phyloP scores from a whole-genome alignment of 192 early-diverging fungal genomes.

The Powellomyces hirtus region DNA sequence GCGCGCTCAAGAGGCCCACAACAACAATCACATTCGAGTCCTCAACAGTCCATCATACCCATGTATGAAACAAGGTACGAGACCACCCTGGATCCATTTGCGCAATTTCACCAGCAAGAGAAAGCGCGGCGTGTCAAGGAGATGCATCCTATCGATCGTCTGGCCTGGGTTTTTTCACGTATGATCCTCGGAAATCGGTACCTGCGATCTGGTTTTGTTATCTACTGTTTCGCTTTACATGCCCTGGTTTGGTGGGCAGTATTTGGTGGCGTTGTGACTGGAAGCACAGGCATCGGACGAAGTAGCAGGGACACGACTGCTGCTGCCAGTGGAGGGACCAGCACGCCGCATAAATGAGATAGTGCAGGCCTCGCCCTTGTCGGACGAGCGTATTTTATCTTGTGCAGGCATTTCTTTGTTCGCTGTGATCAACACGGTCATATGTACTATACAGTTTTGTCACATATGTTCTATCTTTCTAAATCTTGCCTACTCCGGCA shows the following conservation, averaged over 20 bases:
- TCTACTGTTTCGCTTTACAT: slow-evolving; percentile 72
- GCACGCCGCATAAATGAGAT: too few species aligned
- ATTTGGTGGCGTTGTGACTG: slow-evolving; percentile 10
- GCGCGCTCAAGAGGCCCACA: neutral
- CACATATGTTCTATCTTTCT: neutral
- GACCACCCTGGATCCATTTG: slow-evolving; percentile 85
- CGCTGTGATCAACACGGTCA: too few species aligned
- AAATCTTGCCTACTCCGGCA: slow-evolving; percentile 6
- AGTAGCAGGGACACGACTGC: neutral
- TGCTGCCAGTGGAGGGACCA: neutral
- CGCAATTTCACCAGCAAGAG: slow-evolving; percentile 76
- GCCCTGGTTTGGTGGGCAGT: slow-evolving; percentile 60
- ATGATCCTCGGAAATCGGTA: slow-evolving; percentile 68
- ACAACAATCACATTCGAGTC: neutral
- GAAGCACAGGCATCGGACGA: neutral
- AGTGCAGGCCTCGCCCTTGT: too few species aligned
- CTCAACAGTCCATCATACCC: neutral
- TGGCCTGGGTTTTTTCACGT: slow-evolving; percentile 60
- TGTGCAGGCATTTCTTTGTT: too few species aligned
- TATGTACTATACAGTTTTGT: too few species aligned
- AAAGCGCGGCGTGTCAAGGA: slow-evolving; percentile 64
- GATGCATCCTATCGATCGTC: slow-evolving; percentile 75
- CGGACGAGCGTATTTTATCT: too few species aligned
- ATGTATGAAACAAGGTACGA: slow-evolving; percentile 79
- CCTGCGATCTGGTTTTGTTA: slow-evolving; percentile 63